Evolutionary conservation across 345 rosid genomes (phyloP), one percentile per base, ranked within the genome.

Genomic region (Murraya paniculata): DNA sequence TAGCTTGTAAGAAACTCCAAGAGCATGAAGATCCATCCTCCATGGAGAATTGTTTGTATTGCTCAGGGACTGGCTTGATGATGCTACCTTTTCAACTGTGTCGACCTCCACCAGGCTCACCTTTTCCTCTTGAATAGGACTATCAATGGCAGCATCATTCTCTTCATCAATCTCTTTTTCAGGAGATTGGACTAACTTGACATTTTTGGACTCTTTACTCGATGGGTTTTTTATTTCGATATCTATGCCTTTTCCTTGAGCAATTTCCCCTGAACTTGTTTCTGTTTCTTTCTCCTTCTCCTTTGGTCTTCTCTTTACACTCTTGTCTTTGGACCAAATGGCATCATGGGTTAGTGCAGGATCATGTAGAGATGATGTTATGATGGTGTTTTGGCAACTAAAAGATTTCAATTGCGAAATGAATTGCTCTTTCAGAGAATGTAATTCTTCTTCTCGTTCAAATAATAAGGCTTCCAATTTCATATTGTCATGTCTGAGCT

Each of bases 1-100:
- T 83, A 94, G 89, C 92, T 96, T 96, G 89, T 85, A 94, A 76
- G 97, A 92, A 79, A 92, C 91, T 77, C 94, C 99, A 24, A 96
- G 99, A 74, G 98, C 98, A 69, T 89, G 95, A 79, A 94, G 88
- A 83, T 96, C 97, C 92, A 91, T 91, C 84, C 90, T 91, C 98
- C 92, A 89, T 24, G 87, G 78, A 64, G 83, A 81, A 75, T 77
- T 89, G 28, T 81, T 87, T 36, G 79, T 67, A 80, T 85, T 86
- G 27, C 64, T 71, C 76, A 35, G 60, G 6, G 84, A 45, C 79
- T 84, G 85, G 75, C 85, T 77, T 16, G 84, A 59, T 3, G 83
- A 78, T 22, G 72, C 84, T 60, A 66, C 57, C 45, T 67, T 71
- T 73, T 84, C 83, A 36, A 59, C 79, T 73, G 72, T 50, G 64